Base-by-base conservation (phyloP, 139 green algal genomes). In the Picochlorum sp. region DNA sequence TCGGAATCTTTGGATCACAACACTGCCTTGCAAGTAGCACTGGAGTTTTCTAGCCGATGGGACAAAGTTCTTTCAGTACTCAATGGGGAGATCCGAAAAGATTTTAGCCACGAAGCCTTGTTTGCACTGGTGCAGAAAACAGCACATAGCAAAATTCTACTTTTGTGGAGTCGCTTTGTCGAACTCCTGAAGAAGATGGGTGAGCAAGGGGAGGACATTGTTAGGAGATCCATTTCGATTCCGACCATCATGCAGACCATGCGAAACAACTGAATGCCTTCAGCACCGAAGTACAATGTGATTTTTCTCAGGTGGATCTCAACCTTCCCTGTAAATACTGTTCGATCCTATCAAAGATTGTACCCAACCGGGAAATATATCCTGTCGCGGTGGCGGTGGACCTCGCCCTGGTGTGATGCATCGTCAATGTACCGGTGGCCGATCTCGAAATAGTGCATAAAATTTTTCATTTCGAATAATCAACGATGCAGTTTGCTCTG, bases 161-260 rank as follows among this genome's bases (percentile, higher is more conserved):
- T 97, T 50, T 92, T 94, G 75, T 98, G 97, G 76, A 97, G 88
- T 1, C 82, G 92, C 50, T 76, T 96, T 61, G 72, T 97, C 67
- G 92, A 98, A 60, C 72, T 95, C 63, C 65, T 92, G 14, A 92
- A 95, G 77, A 71, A 72, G 47, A 82, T 88, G 60, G 88, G 88
- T 7, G 66, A 80, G 0, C 76, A 84, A 50, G 88, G 87, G 0
- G 65, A 77, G 11, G 70, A 66, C 11, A 63, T 98, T 47, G 74
- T 75, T 6, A 76, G 81, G 34, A 86, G 95, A 49, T 87, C 89
- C 6, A 86, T 97, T 8, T 90, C 87, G 55, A 83, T 97, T 14
- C 88, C 92, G 2, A 81, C 79, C n/a, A 97, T 97, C 62, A 97
- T 97, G 90, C 95, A 94, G 49, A 75, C 88, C n/a, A 77, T 92